Conservation (phyloP, 805 yeast genomes). For the Yamadazyma insecticola region DNA sequence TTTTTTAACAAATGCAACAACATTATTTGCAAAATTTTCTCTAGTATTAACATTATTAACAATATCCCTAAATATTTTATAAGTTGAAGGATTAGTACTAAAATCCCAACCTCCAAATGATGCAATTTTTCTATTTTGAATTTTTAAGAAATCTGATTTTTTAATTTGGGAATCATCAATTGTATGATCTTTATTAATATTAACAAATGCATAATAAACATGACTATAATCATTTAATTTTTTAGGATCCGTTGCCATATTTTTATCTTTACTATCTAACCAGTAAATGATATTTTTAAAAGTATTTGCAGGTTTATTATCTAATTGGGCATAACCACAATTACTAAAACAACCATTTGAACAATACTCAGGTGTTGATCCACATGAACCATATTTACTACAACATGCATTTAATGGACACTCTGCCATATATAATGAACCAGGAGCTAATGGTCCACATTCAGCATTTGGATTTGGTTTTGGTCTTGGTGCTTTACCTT, state of each 20-base stretch:
- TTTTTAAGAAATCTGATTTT: conserved; percentile 8
- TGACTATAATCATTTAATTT: conserved; percentile 6
- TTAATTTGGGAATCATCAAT: conserved; percentile 5
- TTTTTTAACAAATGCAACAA: conserved; percentile 9
- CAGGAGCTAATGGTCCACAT: conserved; percentile 18
- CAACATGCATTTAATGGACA: conserved; percentile 19
- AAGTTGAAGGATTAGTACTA: conserved; percentile 11
- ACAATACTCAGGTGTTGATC: conserved; percentile 12
- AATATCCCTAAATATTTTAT: conserved; percentile 10
- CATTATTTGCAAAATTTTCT: conserved; percentile 12
- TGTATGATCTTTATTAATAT: conserved; percentile 8
- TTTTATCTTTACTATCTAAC: conserved; percentile 10
- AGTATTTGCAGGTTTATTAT: conserved; percentile 7
- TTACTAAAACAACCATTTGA: conserved; percentile 14
- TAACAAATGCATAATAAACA: conserved; percentile 15
- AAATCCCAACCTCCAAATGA: conserved; percentile 16
- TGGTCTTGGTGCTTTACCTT: conserved; percentile 15
- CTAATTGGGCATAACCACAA: conserved; percentile 15
- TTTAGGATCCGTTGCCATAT: conserved; percentile 10
- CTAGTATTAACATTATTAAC: conserved; percentile 8
- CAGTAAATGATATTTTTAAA: conserved; percentile 14
- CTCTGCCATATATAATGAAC: conserved; percentile 8
- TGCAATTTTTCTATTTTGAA: conserved; percentile 12
- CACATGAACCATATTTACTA: conserved; percentile 13
- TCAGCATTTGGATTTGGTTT: conserved; percentile 11